Conservation (phyloP, 2,329 filamentous ascomycete genomes). For the Fusarium domesticum region DNA sequence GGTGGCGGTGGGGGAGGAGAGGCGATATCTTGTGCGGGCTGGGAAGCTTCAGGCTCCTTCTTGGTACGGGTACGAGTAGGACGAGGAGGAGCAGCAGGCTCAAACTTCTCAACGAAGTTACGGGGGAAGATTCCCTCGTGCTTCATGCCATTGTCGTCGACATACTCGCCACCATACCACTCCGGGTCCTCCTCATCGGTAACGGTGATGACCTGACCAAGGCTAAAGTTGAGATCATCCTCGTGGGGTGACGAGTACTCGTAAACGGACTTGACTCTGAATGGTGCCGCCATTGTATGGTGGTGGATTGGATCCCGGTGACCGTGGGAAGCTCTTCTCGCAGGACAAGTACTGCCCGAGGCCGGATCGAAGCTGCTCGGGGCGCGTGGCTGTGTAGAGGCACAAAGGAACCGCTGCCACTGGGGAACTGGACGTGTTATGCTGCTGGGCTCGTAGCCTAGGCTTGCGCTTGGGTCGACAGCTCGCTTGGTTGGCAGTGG, state of each 20-base stretch:
- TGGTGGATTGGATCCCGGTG: slow-evolving; percentile 35
- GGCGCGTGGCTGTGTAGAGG: slow-evolving; percentile 26
- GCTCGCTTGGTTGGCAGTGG: slow-evolving; percentile 29
- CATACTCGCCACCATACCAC: slow-evolving; percentile 89
- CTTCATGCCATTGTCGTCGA: slow-evolving; percentile 69
- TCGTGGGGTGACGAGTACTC: slow-evolving; percentile 92
- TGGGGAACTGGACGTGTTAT: slow-evolving; percentile 1
- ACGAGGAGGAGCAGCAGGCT: slow-evolving; percentile 84
- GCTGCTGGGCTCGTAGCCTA: background rate
- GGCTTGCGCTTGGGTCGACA: slow-evolving; percentile 24
- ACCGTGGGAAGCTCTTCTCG: slow-evolving; percentile 25
- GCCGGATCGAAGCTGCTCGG: slow-evolving; percentile 27
- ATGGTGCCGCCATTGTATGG: slow-evolving; percentile 65
- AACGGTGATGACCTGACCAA: slow-evolving; percentile 89
- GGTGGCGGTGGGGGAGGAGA: slow-evolving; percentile 36
- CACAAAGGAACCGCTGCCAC: slow-evolving; percentile 15
- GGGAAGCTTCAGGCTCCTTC: slow-evolving; percentile 45
- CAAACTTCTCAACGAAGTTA: slow-evolving; percentile 97
- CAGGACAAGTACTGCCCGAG: slow-evolving; percentile 30
- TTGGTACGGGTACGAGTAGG: slow-evolving; percentile 72
- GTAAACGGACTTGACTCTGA: slow-evolving; percentile 94
- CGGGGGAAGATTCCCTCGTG: slow-evolving; percentile 87
- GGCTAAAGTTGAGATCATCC: slow-evolving; percentile 84
- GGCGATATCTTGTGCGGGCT: slow-evolving; percentile 37
- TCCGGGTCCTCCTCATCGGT: slow-evolving; percentile 89